Evolutionary conservation across 805 yeast species (phyloP).

Genomic region (Metschnikowia picachoensis): DNA sequence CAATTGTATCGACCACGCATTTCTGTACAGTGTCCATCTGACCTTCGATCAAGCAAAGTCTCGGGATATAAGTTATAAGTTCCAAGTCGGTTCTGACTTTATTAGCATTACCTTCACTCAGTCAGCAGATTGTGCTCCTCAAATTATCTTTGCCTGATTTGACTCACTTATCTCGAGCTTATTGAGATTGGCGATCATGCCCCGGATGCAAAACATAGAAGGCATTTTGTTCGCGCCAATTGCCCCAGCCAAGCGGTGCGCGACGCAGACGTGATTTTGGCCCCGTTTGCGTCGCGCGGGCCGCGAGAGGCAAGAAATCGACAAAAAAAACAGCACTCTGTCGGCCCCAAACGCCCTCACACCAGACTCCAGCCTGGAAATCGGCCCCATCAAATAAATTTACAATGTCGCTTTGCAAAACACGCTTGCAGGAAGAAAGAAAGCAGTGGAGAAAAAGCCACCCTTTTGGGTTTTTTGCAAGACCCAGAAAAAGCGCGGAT

Average conservation of each 20-base stretch:
- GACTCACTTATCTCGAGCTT: no score
- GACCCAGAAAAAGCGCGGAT: conserved; percentile 74
- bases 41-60: no score
- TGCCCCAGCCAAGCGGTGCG: not conserved
- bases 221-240: not conserved
- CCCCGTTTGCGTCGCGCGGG: conserved; percentile 3
- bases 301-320: not conserved
- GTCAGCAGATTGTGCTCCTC: no score
- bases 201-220: no score
- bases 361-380: conserved; percentile 1
- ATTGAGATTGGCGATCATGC: no score
- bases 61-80: no score
- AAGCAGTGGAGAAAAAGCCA: conserved; percentile 98
- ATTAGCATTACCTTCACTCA: no score
- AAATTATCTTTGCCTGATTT: no score
- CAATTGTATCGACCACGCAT: no score
- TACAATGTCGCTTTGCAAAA: conserved; percentile 58
- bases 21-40: no score
- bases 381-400: not conserved
- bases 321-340: not conserved
- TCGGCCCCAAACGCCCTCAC: conserved; percentile 2
- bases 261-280: not conserved
- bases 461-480: conserved; percentile 95
- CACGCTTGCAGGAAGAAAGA: conserved; percentile 90
- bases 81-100: no score